These are phyloP conservation scores for Spizellomyces punctatus DNA, from an alignment of 192 early-diverging fungal species.

Conservation along the genomic window DNA sequence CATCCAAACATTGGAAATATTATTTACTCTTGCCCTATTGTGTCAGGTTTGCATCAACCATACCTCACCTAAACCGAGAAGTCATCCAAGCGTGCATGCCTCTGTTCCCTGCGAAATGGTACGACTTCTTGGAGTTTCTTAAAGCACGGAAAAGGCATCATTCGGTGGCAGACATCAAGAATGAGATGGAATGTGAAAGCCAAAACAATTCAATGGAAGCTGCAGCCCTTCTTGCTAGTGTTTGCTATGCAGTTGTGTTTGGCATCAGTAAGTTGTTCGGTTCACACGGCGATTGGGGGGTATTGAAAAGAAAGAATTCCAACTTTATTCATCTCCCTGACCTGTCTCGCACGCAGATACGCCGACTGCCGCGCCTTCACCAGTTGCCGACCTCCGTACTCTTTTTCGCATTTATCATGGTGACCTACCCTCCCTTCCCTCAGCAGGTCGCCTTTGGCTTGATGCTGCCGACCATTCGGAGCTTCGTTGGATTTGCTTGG, in stretches of 20 bases:
- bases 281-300: no score
- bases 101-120: slow-evolving; percentile 24
- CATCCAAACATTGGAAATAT: background rate
- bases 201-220: no score
- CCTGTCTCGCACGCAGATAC: no score
- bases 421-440: slow-evolving; percentile 22
- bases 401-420: slow-evolving; percentile 28
- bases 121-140: slow-evolving; percentile 24
- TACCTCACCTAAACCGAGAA: slow-evolving; percentile 1
- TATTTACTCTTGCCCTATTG: background rate
- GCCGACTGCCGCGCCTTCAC: background rate
- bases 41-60: background rate
- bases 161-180: background rate
- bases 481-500: slow-evolving; percentile 21
- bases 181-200: no score
- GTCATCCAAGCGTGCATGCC: slow-evolving; percentile 12
- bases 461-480: slow-evolving; percentile 4
- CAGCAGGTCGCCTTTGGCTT: slow-evolving; percentile 23
- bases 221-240: no score
- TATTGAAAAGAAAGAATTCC: no score
- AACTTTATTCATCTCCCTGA: no score
- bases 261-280: no score
- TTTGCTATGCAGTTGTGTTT: no score
- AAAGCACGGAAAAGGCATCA: slow-evolving; percentile 10
- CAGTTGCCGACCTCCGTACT: background rate